Evolutionary conservation across 257 asterid genomes (phyloP).

Genomic region (Ballota nigra): DNA sequence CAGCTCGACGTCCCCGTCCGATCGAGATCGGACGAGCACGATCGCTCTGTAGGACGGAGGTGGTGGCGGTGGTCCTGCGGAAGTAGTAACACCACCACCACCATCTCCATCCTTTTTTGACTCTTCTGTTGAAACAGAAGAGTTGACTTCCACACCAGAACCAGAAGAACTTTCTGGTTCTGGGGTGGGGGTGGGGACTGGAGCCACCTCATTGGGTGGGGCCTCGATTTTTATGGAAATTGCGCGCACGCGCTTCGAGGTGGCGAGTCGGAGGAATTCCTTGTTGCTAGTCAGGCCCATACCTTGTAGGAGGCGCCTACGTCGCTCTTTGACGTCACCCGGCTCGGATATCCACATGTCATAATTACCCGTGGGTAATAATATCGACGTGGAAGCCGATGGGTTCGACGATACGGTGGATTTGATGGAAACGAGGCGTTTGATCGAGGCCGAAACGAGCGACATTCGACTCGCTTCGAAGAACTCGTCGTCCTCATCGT

Average conservation of each 20-base stretch:
- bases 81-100: too few relatives aligned
- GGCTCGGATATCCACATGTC: constrained; percentile 82
- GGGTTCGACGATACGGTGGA: neutral
- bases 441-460: constrained; percentile 40
- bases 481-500: constrained; percentile 52
- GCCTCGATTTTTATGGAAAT: constrained; percentile 28
- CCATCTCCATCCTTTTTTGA: neutral
- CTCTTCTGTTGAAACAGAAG: constrained; percentile 19
- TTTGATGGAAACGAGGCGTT: constrained; percentile 22
- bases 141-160: neutral
- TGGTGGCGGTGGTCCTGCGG: neutral
- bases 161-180: neutral
- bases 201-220: neutral
- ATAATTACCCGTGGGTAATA: constrained; percentile 33
- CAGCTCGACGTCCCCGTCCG: constrained; percentile 56
- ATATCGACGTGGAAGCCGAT: constrained; percentile 8
- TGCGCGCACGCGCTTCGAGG: constrained; percentile 34
- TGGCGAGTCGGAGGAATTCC: constrained; percentile 42
- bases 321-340: constrained; percentile 67
- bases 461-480: constrained; percentile 63
- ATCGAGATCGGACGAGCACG: constrained; percentile 56
- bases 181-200: constrained; percentile 4
- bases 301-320: constrained; percentile 61
- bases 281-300: constrained; percentile 72
- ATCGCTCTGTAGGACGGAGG: constrained; percentile 28